Base-by-base conservation (phyloP, 768 basidiomycete genomes). In the Kwoniella pini region DNA sequence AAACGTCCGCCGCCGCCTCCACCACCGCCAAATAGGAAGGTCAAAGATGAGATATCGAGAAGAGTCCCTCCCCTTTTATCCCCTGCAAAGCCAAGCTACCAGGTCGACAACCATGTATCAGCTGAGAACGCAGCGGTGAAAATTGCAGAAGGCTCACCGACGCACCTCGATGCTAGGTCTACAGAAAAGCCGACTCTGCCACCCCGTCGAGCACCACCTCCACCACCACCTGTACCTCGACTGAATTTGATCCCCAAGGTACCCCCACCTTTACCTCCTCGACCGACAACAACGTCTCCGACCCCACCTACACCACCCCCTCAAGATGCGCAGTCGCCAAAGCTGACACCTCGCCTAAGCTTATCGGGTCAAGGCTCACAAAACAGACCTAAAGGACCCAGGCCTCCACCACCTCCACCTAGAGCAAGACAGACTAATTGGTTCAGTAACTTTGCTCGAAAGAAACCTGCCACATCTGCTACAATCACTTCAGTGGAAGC, bases 361-460 rank as follows among this genome's bases (percentile, higher is more conserved):
- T 36, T 54, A 21, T 26, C 39, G 15, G 33, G 24, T n/a, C 30
- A 21, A 42, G 22, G 26, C 21, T 26, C 26, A 50, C 13, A 31
- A 31, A 50, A 17, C 27, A 61, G 51, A 27, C 72, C 72, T 1
- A 64, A 57, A 42, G 69, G 69, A 27, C 69, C 69, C 12, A 57
- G 67, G 1, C 63, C 72, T 7, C 70, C 70, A 3, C 57, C 62
- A 24, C 69, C 69, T 0, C 55, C 54, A 22, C 43, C 28, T 39
- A 21, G 27, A 33, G 30, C 33, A n/a, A 21, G 28, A 24, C n/a
- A 27, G 5, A n/a, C n/a, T n/a, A n/a, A n/a, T n/a, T n/a, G n/a
- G n/a, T n/a, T n/a, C n/a, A n/a, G n/a, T n/a, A n/a, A n/a, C n/a
- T n/a, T n/a, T n/a, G n/a, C n/a, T n/a, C n/a, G n/a, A n/a, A n/a